phyloP scores from a whole-genome alignment of 2,329 filamentous ascomycete genomes.

The Cladosporium sp. region DNA sequence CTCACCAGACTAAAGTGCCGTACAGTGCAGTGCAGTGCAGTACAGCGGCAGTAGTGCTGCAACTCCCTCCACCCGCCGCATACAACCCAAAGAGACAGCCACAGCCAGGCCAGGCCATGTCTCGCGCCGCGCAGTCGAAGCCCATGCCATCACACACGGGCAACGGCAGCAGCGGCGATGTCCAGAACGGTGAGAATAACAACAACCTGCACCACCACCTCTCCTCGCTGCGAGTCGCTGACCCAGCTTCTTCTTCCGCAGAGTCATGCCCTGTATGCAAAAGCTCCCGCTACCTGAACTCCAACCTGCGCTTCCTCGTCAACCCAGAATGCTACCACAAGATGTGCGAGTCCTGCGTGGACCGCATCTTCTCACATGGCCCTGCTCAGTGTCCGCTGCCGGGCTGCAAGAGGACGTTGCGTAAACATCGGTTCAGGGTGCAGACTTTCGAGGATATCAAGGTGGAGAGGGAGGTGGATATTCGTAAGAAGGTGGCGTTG shows the following conservation, averaged over 20 bases:
- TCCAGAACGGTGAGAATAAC: conserved; percentile 36
- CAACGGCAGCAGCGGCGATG: conserved; percentile 22
- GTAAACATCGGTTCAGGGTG: conserved; percentile 78
- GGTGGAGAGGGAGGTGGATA: conserved; percentile 92
- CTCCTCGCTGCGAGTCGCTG: conserved; percentile 25
- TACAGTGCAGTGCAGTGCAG: not conserved
- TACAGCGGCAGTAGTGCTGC: not conserved
- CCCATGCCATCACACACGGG: conserved; percentile 30
- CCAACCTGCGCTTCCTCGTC: conserved; percentile 90
- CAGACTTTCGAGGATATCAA: conserved; percentile 88
- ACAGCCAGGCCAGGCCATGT: conserved; percentile 33
- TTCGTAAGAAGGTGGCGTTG: conserved; percentile 70
- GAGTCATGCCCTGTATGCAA: conserved; percentile 98
- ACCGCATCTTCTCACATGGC: conserved; percentile 88
- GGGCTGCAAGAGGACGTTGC: conserved; percentile 81
- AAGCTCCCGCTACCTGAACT: conserved; percentile 91
- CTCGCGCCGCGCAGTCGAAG: conserved; percentile 36
- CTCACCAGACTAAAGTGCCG: not conserved
- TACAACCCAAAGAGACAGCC: not conserved
- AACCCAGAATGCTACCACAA: conserved; percentile 99
- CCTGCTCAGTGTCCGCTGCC: conserved; percentile 91
- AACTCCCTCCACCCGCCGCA: conserved; percentile 1
- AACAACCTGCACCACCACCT: conserved; percentile 13
- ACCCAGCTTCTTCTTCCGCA: conserved; percentile 26
- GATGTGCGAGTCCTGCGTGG: conserved; percentile 96